Base-by-base conservation (phyloP, 768 basidiomycete species). In the Psilocybe cyanescens region DNA sequence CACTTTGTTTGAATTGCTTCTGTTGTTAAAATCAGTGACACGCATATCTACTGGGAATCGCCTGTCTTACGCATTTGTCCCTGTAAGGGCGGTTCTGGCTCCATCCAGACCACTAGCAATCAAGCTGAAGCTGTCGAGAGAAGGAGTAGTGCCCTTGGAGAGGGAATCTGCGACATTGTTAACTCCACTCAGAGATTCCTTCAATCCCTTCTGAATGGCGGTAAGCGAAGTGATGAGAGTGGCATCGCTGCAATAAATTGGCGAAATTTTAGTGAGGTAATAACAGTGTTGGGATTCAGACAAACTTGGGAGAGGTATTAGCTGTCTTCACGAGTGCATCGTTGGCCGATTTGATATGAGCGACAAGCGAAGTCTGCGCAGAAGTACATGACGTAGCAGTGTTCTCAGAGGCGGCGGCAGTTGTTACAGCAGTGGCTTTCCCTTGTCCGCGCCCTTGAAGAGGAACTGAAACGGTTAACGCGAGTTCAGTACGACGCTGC, bases 191-290 rank as follows among this genome's bases (percentile, higher is more conserved):
- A 60, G 30, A 14, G 59, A 24, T 3, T 55, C 60, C 54, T 57
- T 48, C n/a, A 67, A 47, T 7, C 63, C 65, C 16, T 16, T 37
- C 31, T 59, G 63, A 16, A 55, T 57, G 16, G 54, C 33, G 17
- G 41, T 45, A 16, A 67, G 45, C 8, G 62, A 31, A 28, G 47
- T 24, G 37, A 59, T 44, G 17, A 67, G 48, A 6, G 62, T 29
- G 2, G 48, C 29, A 48, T 67, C 55, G 28, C 62, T 61, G 29
- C 8, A 2, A 46, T 39, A 17, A 51, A 56, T 11, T 35, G 0
- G 6, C 33, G 16, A 49, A n/a, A 19, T 11, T 41, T 28, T 35
- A 52, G 29, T 11, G 33, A 14, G 19, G 14, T 9, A 30, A 7
- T 4, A 46, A 7, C 24, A 28, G 24, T 28, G 8, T 29, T 11